Percentiles rank a stretch among this genome's conserved stretches.
phyloP scores from a whole-genome alignment of 2,329 filamentous ascomycete species.

The Geosmithia flava region DNA sequence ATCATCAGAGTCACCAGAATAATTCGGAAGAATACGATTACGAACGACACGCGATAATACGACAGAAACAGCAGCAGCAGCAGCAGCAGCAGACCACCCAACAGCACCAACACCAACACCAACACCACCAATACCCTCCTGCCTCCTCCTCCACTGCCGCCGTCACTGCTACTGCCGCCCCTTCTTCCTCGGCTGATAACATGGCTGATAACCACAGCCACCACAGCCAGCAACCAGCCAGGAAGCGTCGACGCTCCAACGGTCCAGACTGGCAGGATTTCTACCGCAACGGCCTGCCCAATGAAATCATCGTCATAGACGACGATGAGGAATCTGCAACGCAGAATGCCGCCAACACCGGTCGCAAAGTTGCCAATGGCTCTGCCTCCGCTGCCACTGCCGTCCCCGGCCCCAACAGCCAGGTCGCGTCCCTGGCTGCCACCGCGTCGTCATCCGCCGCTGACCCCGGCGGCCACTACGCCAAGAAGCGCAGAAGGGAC shows the following conservation, averaged over 20 bases:
- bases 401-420: not conserved
- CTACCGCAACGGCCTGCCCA: conserved; percentile 71
- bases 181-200: conserved; percentile 13
- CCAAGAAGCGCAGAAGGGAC: conserved; percentile 65
- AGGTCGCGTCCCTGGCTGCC: conserved; percentile 1
- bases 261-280: conserved; percentile 70
- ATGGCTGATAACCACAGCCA: conserved; percentile 14
- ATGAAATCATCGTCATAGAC: conserved; percentile 77
- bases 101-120: not conserved
- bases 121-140: not conserved
- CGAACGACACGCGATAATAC: not conserved
- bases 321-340: conserved; percentile 40
- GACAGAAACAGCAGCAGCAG: not conserved
- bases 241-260: conserved; percentile 45
- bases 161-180: conserved; percentile 9
- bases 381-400: conserved; percentile 15
- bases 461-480: conserved; percentile 31
- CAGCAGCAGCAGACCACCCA: not conserved
- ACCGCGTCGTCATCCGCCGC: conserved; percentile 12
- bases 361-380: conserved; percentile 24
- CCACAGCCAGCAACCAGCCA: conserved; percentile 12
- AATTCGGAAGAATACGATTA: too few relatives aligned
- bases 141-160: conserved; percentile 7
- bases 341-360: conserved; percentile 39
- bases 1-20: not conserved